Conservation (phyloP, 441 rosid genomes). For the Croton laevigatus region DNA sequence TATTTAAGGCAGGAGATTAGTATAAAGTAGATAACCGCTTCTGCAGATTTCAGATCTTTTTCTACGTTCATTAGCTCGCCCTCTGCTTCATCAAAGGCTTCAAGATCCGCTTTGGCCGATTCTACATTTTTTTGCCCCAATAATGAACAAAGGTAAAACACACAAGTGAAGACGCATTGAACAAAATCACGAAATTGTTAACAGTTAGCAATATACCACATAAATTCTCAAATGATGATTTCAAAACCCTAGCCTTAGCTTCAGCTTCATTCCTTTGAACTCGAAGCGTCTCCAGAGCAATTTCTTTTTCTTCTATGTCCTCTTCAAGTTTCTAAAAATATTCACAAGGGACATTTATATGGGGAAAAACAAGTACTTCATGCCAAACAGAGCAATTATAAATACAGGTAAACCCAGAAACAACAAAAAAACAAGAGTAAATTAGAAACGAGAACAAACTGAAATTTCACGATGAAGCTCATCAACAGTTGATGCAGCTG, state of each 20-base stretch:
- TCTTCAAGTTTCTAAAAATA: constrained; percentile 48
- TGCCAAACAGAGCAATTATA: background rate
- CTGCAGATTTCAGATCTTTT: constrained; percentile 54
- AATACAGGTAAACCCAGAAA: background rate
- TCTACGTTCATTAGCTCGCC: constrained; percentile 68
- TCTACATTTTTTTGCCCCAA: constrained; percentile 36
- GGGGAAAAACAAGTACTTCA: background rate
- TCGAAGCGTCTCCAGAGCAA: constrained; percentile 43
- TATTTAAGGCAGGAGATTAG: constrained; percentile 7
- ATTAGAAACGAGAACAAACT: constrained; percentile 48
- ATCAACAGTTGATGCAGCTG: constrained; percentile 59
- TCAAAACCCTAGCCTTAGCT: constrained; percentile 53
- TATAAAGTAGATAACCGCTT: constrained; percentile 42
- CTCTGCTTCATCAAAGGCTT: constrained; percentile 79
- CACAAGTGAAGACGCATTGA: constrained; percentile 8
- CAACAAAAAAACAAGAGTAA: background rate
- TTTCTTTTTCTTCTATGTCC: constrained; percentile 55
- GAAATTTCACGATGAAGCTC: constrained; percentile 82
- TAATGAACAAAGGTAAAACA: constrained; percentile 3
- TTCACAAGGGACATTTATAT: constrained; percentile 12
- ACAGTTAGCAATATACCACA: constrained; percentile 48
- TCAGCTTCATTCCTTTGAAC: constrained; percentile 54
- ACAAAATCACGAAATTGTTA: constrained; percentile 11
- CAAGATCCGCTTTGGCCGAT: constrained; percentile 71
- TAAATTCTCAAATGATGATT: constrained; percentile 54